phyloP scores from a whole-genome alignment of 208 protist genomes.

The Leishmania tarentolae region DNA sequence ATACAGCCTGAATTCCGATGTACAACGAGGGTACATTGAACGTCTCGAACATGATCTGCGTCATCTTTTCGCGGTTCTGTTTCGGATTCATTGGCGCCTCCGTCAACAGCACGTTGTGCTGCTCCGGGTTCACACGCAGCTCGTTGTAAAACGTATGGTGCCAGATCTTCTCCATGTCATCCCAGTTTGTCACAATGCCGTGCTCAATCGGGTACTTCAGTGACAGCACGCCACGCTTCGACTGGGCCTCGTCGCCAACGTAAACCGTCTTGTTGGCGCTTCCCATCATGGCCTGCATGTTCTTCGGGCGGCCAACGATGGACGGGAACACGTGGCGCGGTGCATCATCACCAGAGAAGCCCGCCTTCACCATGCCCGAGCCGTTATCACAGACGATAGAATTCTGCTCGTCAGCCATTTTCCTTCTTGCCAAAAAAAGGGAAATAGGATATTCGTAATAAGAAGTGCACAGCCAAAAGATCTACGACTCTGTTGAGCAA shows the following conservation, averaged over 20 bases:
- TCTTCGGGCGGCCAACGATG: conserved; percentile 95
- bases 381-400: conserved; percentile 89
- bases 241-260: conserved; percentile 95
- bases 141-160: conserved; percentile 99
- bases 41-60: conserved; percentile 95
- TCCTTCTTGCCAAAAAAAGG: background rate
- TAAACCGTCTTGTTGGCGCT: conserved; percentile 95
- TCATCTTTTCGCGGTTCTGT: conserved; percentile 95
- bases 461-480: background rate
- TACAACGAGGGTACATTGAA: conserved; percentile 92
- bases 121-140: conserved; percentile 96
- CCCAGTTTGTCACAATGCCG: conserved; percentile 98
- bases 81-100: conserved; percentile 94
- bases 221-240: conserved; percentile 93
- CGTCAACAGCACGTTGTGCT: conserved; percentile 96
- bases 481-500: background rate
- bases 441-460: background rate
- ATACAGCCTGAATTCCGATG: conserved; percentile 96
- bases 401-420: conserved; percentile 74
- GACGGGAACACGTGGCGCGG: conserved; percentile 96
- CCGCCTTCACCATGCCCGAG: conserved; percentile 93
- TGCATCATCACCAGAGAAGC: conserved; percentile 97
- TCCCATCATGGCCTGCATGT: conserved; percentile 94
- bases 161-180: conserved; percentile 99
- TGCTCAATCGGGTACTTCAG: conserved; percentile 96